Evolutionary conservation across 345 rosid genomes (phyloP), one percentile per base, ranked within the genome.

Genomic region (Eucalyptus dawsonii): DNA sequence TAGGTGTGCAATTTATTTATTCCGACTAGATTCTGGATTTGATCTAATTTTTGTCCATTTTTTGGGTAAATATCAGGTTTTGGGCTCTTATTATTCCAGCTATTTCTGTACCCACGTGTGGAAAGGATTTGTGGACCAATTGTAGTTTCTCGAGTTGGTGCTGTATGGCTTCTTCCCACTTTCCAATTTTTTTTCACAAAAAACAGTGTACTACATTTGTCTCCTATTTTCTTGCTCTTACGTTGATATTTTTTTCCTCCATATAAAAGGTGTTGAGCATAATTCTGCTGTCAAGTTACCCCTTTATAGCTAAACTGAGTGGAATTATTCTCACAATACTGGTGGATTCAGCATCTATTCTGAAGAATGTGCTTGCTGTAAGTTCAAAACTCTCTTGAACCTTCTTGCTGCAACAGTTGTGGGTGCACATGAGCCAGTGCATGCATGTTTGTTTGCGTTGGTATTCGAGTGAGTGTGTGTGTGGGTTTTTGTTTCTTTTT

Each of bases 51-150:
- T 37, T 76, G 47, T 40, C 47, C 47, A 40, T 76, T 76, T 22
- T 76, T 76, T 76, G 85, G 80, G 29, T 40, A 19, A 45, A 24
- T 49, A 53, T 50, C 50, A 94, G 95, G 94, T 60, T 87, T 92
- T 89, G 94, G 95, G 87, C 89, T 94, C 83, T 90, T 94, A 34
- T 88, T 94, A 88, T 94, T 94, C 91, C 95, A 94, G 89, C 91
- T 94, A 44, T 88, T 89, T 88, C 47, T 94, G 14, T 94, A 94
- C 88, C 94, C 96, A 50, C 53, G 86, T 50, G 89, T 91, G 86
- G 96, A 93, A 91, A 92, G 90, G 89, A 88, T 81, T 83, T 85
- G 93, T 37, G 96, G 96, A 21, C 94, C 95, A 9, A 89, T 94
- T 56, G 88, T 85, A 89, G 81, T 94, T 50, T 90, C 94, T 51